Evolutionary conservation across 1,139 yeast genomes (phyloP).

Genomic region (Sugiyamaella neomexicana): DNA sequence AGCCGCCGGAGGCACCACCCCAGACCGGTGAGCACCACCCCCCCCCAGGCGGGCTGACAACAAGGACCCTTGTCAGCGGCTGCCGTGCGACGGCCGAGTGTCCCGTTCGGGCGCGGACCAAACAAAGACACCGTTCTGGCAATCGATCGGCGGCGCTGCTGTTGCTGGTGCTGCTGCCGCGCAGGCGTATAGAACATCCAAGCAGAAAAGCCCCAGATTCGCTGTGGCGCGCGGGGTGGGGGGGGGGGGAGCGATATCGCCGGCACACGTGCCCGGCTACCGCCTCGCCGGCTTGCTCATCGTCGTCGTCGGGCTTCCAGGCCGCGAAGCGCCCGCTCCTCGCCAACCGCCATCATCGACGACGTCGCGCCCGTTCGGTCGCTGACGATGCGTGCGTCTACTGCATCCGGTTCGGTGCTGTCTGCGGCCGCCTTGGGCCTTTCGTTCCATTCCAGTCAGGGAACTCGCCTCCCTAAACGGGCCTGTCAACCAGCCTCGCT

Average conservation of each 20-base stretch:
- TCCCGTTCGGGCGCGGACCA: constrained; percentile 5
- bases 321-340: neutral
- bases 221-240: too few relatives aligned
- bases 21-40: too few relatives aligned
- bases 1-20: too few relatives aligned
- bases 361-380: too few relatives aligned
- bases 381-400: neutral
- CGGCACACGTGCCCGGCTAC: neutral
- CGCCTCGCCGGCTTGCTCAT: too few relatives aligned
- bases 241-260: too few relatives aligned
- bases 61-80: neutral
- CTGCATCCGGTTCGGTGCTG: neutral
- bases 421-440: neutral
- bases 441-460: constrained; percentile 11
- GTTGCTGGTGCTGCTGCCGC: neutral
- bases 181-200: neutral
- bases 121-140: constrained; percentile 9
- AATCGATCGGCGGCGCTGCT: constrained; percentile 1
- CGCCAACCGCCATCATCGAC: too few relatives aligned
- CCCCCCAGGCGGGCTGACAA: too few relatives aligned
- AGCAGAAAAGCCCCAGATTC: neutral
- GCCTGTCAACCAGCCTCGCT: constrained; percentile 14
- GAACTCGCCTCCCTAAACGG: constrained; percentile 1
- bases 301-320: neutral
- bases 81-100: neutral